A percentile compares a stretch with the other conserved stretches of the same genome.
These are phyloP conservation scores for Gliomastix tumulicola DNA, from an alignment of 2,329 filamentous ascomycete genomes.

Conservation along the genomic window DNA sequence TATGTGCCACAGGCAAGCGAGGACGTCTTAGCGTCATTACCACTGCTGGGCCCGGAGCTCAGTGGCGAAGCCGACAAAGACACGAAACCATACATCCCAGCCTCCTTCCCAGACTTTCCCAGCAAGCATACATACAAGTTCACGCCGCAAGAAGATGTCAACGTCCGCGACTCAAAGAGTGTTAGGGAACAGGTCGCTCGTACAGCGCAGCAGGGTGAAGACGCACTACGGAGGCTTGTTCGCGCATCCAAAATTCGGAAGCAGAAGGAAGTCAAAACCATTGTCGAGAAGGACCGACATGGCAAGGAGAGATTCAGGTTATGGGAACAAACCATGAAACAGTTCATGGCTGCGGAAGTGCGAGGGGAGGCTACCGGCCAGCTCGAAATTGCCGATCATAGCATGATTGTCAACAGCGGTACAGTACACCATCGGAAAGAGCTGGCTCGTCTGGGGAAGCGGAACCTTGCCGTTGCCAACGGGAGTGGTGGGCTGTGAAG, in stretches of 20 bases:
- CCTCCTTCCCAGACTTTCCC: constrained; percentile 53
- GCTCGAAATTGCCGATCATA: constrained; percentile 52
- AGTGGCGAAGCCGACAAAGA: constrained; percentile 53
- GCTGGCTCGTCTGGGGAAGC: constrained; percentile 38
- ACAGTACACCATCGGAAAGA: constrained; percentile 44
- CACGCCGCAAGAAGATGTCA: constrained; percentile 44
- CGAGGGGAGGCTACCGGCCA: constrained; percentile 24
- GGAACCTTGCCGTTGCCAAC: constrained; percentile 13
- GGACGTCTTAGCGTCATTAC: constrained; percentile 32
- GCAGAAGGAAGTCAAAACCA: constrained; percentile 54
- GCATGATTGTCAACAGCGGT: constrained; percentile 58
- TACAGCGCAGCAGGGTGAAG: constrained; percentile 55
- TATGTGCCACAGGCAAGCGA: constrained; percentile 28
- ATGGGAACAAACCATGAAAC: constrained; percentile 56
- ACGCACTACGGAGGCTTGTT: constrained; percentile 51
- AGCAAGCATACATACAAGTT: constrained; percentile 58
- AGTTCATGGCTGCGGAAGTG: constrained; percentile 33
- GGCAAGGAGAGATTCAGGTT: constrained; percentile 49
- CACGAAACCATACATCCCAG: constrained; percentile 48
- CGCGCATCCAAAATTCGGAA: constrained; percentile 57
- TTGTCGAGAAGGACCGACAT: constrained; percentile 43
- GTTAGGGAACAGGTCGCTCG: constrained; percentile 53
- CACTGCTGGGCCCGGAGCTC: constrained; percentile 44
- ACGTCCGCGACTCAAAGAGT: constrained; percentile 44
- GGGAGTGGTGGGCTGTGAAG: too few species aligned